Evolutionary conservation across 2,329 filamentous ascomycete genomes (phyloP), one percentile per base, ranked within the genome.

Genomic region (Penicillium crustosum): DNA sequence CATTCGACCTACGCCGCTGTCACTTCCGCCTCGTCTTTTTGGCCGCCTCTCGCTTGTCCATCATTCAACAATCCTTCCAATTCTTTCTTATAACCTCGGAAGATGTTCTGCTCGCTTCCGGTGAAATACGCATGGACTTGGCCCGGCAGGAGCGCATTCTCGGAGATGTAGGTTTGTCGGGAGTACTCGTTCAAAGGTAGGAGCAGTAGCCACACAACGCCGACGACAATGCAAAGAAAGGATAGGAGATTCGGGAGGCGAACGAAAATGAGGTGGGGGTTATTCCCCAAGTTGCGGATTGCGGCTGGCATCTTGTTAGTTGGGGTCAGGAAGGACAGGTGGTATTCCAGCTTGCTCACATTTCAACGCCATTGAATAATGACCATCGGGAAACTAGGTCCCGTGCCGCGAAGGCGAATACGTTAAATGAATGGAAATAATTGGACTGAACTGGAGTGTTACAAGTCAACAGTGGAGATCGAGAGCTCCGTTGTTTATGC

Each of bases 51-150:
- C n/a, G 64, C 60, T 9, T 52, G 57, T 2, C 61, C 62, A 42
- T 66, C 62, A 19, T 66, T 58, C 29, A 75, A 49, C 70, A 68
- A 70, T 9, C 78, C 81, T 65, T 89, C 86, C 50, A 96, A 81
- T 77, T 97, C 94, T 70, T 91, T 87, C 69, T 89, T 86, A 74
- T 95, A 97, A 8, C 91, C 94, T 47, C 92, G 85, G 70, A 97
- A 93, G 63, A 97, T 86, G 75, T 97, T 90, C 79, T 97, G 93
- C 73, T 99, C 94, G 74, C 91, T 96, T 19, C 94, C 94, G 7
- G 90, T 88, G 72, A 99, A 99, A 76, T 99, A 99, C 1, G 94
- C 96, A 77, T 97, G 93, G 9, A 97, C 94, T 76, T 99, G 94
- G 2, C 93, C 94, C 0, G 94, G 94, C 15, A 99, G 81, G 35